Conservation (phyloP, 1,284 basidiomycete species). For the Leccinum subfulvum region DNA sequence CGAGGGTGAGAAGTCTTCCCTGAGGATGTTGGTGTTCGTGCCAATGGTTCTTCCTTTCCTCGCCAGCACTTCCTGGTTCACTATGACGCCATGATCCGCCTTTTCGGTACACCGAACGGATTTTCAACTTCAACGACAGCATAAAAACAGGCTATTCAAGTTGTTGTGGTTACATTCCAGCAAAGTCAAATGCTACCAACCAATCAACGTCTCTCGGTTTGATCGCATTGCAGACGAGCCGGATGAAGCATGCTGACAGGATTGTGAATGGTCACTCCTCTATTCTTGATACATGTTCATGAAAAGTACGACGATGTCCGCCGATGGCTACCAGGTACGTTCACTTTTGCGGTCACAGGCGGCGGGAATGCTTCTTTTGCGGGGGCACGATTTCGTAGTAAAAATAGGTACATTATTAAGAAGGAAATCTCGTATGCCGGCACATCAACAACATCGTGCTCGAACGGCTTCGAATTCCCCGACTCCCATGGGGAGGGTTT, state of each 20-base stretch:
- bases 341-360: no score
- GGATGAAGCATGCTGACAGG: background rate
- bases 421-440: no score
- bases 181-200: background rate
- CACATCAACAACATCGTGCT: no score
- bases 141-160: slow-evolving; percentile 1
- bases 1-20: background rate
- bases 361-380: no score
- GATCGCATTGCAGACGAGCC: background rate
- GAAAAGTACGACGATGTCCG: no score
- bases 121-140: background rate
- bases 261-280: background rate
- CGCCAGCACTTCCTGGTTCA: background rate
- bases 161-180: background rate
- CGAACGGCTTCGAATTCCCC: no score
- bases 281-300: no score
- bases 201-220: background rate
- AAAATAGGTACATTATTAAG: no score
- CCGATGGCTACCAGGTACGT: no score
- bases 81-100: background rate
- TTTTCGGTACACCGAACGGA: background rate
- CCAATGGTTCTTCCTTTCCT: background rate
- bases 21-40: background rate
- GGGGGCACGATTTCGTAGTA: no score
- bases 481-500: no score